phyloP scores from a whole-genome alignment of 1,284 basidiomycete species.

The Sutorius eximius region DNA sequence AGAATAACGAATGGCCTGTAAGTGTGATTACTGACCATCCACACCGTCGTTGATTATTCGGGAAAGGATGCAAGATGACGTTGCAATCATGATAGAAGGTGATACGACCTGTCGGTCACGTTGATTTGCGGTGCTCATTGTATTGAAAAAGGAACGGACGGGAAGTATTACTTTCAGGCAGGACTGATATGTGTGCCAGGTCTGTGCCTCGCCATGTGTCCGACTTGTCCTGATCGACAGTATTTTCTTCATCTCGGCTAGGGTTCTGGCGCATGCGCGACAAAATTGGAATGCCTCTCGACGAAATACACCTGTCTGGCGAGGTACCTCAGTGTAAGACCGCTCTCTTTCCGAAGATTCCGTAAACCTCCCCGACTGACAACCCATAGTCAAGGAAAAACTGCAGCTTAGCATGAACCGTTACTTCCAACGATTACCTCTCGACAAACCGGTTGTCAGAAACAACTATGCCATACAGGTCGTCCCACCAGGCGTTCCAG shows the following conservation, averaged over 20 bases:
- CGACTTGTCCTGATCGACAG: background rate
- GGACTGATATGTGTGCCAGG: slow-evolving; percentile 70
- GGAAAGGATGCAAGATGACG: slow-evolving; percentile 64
- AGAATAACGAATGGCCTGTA: slow-evolving; percentile 64
- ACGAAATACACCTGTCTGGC: slow-evolving; percentile 67
- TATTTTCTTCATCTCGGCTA: slow-evolving; percentile 25
- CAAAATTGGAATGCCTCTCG: slow-evolving; percentile 71
- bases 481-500: slow-evolving; percentile 34
- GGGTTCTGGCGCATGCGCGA: slow-evolving; percentile 78
- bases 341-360: background rate
- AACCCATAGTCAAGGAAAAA: slow-evolving; percentile 58
- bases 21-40: slow-evolving; percentile 27
- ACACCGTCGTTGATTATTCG: background rate
- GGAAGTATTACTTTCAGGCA: slow-evolving; percentile 71
- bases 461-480: slow-evolving; percentile 74
- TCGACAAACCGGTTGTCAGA: slow-evolving; percentile 69
- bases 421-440: slow-evolving; percentile 65
- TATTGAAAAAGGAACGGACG: slow-evolving; percentile 49
- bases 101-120: background rate
- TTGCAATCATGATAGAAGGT: slow-evolving; percentile 79
- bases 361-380: background rate
- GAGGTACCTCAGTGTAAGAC: slow-evolving; percentile 69
- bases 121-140: slow-evolving; percentile 1
- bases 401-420: slow-evolving; percentile 64
- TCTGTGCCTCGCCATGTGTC: slow-evolving; percentile 22